Percentiles rank a stretch among this genome's conserved stretches.
phyloP scores from a whole-genome alignment of 2,329 filamentous ascomycete species.

The Huntiella decipiens region DNA sequence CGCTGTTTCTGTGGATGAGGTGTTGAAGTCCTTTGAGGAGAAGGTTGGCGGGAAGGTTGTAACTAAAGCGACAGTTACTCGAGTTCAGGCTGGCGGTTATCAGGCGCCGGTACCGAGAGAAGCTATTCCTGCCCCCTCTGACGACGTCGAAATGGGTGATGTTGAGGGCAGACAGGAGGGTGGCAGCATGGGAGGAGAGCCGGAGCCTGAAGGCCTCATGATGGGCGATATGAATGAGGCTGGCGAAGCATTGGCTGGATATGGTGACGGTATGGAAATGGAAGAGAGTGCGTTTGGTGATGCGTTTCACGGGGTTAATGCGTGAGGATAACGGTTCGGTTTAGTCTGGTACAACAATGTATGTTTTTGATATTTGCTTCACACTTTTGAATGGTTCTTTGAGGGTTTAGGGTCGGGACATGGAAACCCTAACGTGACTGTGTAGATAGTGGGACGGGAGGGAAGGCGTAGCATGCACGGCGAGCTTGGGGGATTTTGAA shows the following conservation, averaged over 20 bases:
- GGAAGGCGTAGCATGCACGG: no score
- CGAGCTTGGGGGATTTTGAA: no score
- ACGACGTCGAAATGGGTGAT: conserved; percentile 45
- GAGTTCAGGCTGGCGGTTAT: conserved; percentile 61
- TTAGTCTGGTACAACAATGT: background rate
- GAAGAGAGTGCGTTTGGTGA: conserved; percentile 72
- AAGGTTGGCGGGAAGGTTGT: conserved; percentile 48
- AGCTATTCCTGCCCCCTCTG: conserved; percentile 23
- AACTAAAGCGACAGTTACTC: conserved; percentile 43
- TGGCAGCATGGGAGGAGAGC: background rate
- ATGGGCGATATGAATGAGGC: conserved; percentile 50
- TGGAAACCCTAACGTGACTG: background rate
- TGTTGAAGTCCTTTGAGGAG: conserved; percentile 56
- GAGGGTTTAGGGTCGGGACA: background rate
- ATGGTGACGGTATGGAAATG: conserved; percentile 42
- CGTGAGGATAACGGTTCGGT: background rate
- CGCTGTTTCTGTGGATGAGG: conserved; percentile 39
- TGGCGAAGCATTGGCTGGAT: conserved; percentile 50
- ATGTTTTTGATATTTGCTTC: background rate
- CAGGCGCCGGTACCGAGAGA: conserved; percentile 38
- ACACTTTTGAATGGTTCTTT: background rate
- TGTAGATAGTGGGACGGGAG: no score
- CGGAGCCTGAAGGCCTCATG: conserved; percentile 32
- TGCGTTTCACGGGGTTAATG: conserved; percentile 50
- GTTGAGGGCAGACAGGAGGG: conserved; percentile 24